phyloP scores from a whole-genome alignment of 1,284 basidiomycete genomes.

The Porogramme epimiltina region DNA sequence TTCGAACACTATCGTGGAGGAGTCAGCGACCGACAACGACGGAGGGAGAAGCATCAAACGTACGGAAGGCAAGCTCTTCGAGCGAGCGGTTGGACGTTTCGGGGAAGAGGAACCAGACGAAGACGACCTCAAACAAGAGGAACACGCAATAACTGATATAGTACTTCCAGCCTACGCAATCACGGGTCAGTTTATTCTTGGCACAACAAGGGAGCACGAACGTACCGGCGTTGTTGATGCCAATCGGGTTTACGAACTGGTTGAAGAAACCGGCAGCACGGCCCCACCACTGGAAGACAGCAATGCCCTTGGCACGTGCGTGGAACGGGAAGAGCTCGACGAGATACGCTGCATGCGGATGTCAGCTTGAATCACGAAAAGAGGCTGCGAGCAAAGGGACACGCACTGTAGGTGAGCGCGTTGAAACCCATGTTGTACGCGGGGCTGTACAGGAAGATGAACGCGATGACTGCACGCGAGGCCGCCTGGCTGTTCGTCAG shows the following conservation, averaged over 20 bases:
- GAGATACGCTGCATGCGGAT: conserved; percentile 47
- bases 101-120: conserved; percentile 55
- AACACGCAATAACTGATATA: conserved; percentile 33
- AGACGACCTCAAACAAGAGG: conserved; percentile 47
- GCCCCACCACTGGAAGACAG: conserved; percentile 62
- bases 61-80: conserved; percentile 63
- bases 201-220: not conserved
- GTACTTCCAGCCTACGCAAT: conserved; percentile 32
- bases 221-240: conserved; percentile 49
- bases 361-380: not conserved
- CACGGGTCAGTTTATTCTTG: not conserved
- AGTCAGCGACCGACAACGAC: not conserved
- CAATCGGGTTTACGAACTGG: conserved; percentile 75
- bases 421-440: conserved; percentile 70
- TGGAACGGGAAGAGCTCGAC: conserved; percentile 69
- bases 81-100: conserved; percentile 53
- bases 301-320: conserved; percentile 69
- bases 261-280: conserved; percentile 64
- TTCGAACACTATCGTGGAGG: conserved; percentile 44
- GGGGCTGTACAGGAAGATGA: conserved; percentile 71
- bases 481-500: conserved; percentile 43
- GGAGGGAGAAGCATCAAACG: conserved; percentile 25
- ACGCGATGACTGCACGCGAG: conserved; percentile 53
- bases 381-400: not conserved
- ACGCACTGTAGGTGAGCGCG: conserved; percentile 58